These are phyloP conservation scores for Colletotrichum lindemuthianum DNA, from an alignment of 2,329 filamentous ascomycete genomes.

Conservation along the genomic window DNA sequence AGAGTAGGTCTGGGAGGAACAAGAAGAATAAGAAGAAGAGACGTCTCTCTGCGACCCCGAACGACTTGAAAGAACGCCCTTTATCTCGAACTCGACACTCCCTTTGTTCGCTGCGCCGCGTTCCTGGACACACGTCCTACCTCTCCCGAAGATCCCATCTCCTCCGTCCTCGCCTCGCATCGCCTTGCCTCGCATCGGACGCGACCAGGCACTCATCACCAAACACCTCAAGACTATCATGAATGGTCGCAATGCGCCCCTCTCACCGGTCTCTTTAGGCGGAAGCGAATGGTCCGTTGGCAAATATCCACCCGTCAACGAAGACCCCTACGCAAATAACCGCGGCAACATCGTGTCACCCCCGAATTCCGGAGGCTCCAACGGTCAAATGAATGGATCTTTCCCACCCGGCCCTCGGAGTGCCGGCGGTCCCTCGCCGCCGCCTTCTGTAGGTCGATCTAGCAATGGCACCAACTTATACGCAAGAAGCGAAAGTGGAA, in stretches of 20 bases:
- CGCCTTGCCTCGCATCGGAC: constrained; percentile 38
- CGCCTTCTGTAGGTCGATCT: constrained; percentile 86
- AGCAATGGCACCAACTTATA: constrained; percentile 82
- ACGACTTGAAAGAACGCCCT: constrained; percentile 15
- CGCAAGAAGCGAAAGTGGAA: constrained; percentile 72
- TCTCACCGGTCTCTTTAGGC: constrained; percentile 85
- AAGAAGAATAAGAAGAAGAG: constrained; percentile 7
- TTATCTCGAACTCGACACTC: constrained; percentile 17
- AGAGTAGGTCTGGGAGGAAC: not conserved
- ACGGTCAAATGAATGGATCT: constrained; percentile 66
- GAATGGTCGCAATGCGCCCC: constrained; percentile 78
- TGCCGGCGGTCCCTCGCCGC: constrained; percentile 79
- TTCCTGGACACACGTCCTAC: not conserved
- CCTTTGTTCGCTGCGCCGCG: constrained; percentile 30
- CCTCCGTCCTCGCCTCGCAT: constrained; percentile 7
- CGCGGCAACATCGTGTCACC: constrained; percentile 73
- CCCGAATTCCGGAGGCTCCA: constrained; percentile 72
- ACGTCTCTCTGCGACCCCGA: constrained; percentile 17
- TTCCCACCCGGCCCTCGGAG: constrained; percentile 67
- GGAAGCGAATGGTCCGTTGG: constrained; percentile 85
- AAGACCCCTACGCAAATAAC: constrained; percentile 63
- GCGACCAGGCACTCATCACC: constrained; percentile 12
- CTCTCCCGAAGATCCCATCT: too few relatives aligned
- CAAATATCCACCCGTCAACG: constrained; percentile 69
- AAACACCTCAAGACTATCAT: constrained; percentile 56